Base-by-base conservation (phyloP, 805 yeast genomes). In the Wickerhamiella spandovensis region DNA sequence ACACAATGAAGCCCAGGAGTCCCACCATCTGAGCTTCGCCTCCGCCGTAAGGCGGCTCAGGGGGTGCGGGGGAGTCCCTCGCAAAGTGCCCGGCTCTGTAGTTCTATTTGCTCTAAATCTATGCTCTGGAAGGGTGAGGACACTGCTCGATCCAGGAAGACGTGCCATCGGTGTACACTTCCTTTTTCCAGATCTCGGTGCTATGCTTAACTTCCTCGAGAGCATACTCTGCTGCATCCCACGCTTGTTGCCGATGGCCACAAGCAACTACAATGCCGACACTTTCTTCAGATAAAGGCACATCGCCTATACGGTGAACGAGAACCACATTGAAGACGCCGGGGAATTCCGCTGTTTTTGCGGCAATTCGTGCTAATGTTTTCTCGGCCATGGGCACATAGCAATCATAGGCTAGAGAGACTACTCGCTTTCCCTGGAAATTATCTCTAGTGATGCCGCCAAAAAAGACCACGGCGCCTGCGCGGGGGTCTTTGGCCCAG, bases 161-260 rank as follows among this genome's bases (percentile, higher is more conserved):
- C 1, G 64, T 44, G 1, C 75, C 77, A 56, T 72, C 75, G 0
- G 44, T 56, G 52, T 71, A 75, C 18, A 61, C 59, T 55, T 75
- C 80, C 41, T 62, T 61, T 55, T 75, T 75, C 80, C 80, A 75
- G 18, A 75, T 73, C 56, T 75, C 80, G 3, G 66, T 73, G 2
- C 57, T 56, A 47, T 60, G 64, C 58, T 75, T 75, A 37, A 75
- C 67, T 45, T 62, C 61, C 50, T 75, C 78, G 17, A 75, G 56
- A 0, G 72, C 60, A 71, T 71, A 67, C 48, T 64, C 67, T 3
- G 70, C 75, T 17, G 74, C 70, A 15, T 62, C 56, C 75, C 77
- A 75, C 0, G 73, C 78, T 56, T 72, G 75, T 41, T 66, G 58
- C 22, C 79, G 61, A 55, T 75, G 79, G 1, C 70, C 66, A 4